A percentile compares a stretch with the other conserved stretches of the same genome.
These are phyloP conservation scores for Candida easanensis DNA, from an alignment of 805 yeast species.

Conservation along the genomic window DNA sequence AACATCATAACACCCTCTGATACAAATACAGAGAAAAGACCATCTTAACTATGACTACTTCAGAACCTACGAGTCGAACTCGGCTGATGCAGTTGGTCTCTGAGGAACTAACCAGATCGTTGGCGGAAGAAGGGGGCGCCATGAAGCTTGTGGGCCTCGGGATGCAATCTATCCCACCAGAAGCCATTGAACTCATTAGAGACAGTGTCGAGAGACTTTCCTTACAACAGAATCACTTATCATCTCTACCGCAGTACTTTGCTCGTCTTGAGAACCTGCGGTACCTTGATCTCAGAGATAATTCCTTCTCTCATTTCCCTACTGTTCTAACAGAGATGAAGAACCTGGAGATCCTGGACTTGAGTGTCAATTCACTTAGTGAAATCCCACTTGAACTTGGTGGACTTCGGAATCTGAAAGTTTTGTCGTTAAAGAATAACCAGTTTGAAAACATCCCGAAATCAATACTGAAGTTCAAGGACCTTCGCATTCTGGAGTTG, in stretches of 20 bases:
- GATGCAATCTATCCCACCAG: conserved; percentile 36
- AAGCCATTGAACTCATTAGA: conserved; percentile 35
- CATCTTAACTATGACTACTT: conserved; percentile 30
- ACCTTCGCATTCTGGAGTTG: conserved; percentile 56
- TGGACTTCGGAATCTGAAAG: conserved; percentile 44
- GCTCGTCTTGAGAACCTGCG: conserved; percentile 42
- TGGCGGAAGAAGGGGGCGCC: conserved; percentile 22
- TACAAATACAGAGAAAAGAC: neutral
- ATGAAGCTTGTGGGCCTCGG: conserved; percentile 39
- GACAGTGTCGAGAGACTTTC: conserved; percentile 48
- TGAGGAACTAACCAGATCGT: conserved; percentile 24
- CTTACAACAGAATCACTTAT: conserved; percentile 49
- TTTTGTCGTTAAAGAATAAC: conserved; percentile 62
- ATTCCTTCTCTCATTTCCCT: conserved; percentile 55
- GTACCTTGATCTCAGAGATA: conserved; percentile 65
- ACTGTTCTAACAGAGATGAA: conserved; percentile 34
- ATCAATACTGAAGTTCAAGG: conserved; percentile 46
- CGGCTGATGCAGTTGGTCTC: conserved; percentile 24
- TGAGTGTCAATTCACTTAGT: conserved; percentile 54
- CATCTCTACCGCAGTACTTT: conserved; percentile 47
- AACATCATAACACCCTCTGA: neutral
- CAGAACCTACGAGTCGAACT: conserved; percentile 17
- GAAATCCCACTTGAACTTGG: conserved; percentile 44
- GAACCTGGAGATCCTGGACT: conserved; percentile 61
- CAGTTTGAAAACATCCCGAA: conserved; percentile 53